Evolutionary conservation across 208 protist genomes (phyloP).

Genomic region (Wallacemonas sp.): DNA sequence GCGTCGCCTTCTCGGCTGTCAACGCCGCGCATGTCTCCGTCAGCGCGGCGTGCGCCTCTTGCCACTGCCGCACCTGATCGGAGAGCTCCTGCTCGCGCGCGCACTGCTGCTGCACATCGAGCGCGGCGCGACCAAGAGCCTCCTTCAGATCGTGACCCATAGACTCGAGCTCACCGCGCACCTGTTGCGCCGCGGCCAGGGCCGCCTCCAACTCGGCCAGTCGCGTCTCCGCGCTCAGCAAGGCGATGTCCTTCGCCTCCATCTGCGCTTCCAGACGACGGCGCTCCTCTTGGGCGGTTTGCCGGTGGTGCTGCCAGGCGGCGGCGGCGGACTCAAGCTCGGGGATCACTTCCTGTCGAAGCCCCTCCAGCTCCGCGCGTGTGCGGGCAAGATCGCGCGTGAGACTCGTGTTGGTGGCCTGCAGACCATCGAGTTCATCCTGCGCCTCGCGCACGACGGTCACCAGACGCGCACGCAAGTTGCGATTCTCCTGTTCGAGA

Average conservation of each 20-base stretch:
- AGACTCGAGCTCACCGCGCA: slow-evolving; percentile 17
- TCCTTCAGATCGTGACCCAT: slow-evolving; percentile 7
- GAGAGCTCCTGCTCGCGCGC: slow-evolving; percentile 20
- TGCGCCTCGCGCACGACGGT: slow-evolving; percentile 25
- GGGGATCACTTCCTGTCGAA: slow-evolving; percentile 26
- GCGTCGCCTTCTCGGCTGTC: not conserved
- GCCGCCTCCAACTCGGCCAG: not conserved
- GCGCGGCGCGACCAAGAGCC: not conserved
- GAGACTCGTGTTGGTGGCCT: slow-evolving; percentile 23
- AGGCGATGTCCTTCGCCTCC: not conserved
- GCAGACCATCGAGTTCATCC: slow-evolving; percentile 30
- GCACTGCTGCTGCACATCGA: slow-evolving; percentile 9
- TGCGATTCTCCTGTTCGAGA: slow-evolving; percentile 12
- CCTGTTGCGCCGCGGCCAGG: slow-evolving; percentile 6
- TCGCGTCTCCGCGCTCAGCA: slow-evolving; percentile 7
- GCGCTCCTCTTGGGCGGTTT: slow-evolving; percentile 6
- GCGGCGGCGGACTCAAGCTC: slow-evolving; percentile 16
- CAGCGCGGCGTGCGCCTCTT: slow-evolving; percentile 1
- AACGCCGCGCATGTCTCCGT: not conserved
- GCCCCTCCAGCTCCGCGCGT: slow-evolving; percentile 24
- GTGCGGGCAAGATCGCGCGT: slow-evolving; percentile 21
- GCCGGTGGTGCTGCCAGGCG: slow-evolving; percentile 17
- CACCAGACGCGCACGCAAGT: not conserved
- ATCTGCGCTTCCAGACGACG: slow-evolving; percentile 2
- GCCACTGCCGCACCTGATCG: slow-evolving; percentile 6